These are phyloP conservation scores for Xylaria palmicola DNA, from an alignment of 495 filamentous ascomycete genomes.

Conservation along the genomic window DNA sequence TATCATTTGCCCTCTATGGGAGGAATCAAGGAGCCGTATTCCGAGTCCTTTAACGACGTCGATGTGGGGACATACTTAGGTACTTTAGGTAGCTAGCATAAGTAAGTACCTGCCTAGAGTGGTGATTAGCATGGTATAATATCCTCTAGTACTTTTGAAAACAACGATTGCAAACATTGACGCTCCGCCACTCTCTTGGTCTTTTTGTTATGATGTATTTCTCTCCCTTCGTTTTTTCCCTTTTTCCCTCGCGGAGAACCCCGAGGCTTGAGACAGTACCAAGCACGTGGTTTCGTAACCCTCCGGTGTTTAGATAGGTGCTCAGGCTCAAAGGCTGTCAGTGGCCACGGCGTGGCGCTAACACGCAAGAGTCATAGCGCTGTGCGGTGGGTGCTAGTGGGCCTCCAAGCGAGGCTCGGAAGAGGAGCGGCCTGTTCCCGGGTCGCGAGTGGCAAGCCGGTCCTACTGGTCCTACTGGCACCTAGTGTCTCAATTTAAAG, in stretches of 20 bases:
- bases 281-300: slow-evolving; percentile 5
- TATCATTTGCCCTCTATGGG: background rate
- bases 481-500: slow-evolving; percentile 11
- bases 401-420: background rate
- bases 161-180: too few relatives aligned
- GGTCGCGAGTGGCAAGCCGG: slow-evolving; percentile 10
- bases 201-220: too few relatives aligned
- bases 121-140: too few relatives aligned
- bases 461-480: background rate
- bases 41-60: too few relatives aligned
- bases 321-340: background rate
- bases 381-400: background rate
- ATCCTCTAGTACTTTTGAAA: too few relatives aligned
- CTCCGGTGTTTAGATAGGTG: background rate
- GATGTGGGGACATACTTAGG: too few relatives aligned
- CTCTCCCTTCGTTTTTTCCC: too few relatives aligned
- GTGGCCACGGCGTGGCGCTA: background rate
- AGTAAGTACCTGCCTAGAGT: too few relatives aligned
- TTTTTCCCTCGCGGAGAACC: background rate
- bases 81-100: background rate
- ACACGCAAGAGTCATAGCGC: background rate
- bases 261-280: background rate
- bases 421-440: background rate
- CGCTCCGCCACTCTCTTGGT: too few relatives aligned
- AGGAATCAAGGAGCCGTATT: too few relatives aligned